Evolutionary conservation across 257 asterid genomes (phyloP).

Genomic region (Rauvolfia tetraphylla): DNA sequence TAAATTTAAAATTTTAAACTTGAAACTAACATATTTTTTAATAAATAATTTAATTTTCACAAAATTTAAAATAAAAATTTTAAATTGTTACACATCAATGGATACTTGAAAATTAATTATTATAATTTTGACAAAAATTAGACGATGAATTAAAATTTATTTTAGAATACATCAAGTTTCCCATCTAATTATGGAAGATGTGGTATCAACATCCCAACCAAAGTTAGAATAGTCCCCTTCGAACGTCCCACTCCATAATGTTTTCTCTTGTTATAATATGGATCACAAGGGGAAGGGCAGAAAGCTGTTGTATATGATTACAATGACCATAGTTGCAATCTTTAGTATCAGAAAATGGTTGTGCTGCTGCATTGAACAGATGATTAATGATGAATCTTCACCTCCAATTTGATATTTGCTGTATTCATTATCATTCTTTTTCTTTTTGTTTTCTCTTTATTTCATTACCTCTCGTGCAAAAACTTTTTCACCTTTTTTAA

Average conservation of each 20-base stretch:
- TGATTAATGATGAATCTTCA: not conserved
- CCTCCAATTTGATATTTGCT: not conserved
- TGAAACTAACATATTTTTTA: no score
- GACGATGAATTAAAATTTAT: no score
- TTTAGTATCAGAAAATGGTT: not conserved
- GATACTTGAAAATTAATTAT: not conserved
- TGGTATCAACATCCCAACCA: not conserved
- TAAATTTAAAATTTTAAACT: no score
- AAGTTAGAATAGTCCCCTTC: not conserved
- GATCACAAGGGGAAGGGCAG: not conserved
- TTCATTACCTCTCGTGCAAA: no score
- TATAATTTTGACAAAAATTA: no score
- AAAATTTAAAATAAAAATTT: no score
- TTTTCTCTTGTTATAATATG: not conserved
- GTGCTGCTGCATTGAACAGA: not conserved
- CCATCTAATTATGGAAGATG: not conserved
- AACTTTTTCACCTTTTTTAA: no score
- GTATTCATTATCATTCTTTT: no score
- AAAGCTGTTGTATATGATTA: constrained; percentile 5
- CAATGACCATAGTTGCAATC: not conserved
- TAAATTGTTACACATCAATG: no score
- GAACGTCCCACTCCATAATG: not conserved
- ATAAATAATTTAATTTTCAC: no score
- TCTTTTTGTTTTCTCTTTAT: no score
- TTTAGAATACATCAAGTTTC: no score